A percentile compares a stretch with the other conserved stretches of the same genome.
Evolutionary conservation across 176 grass and related monocot genomes (phyloP).

Genomic region (Pontederia crassipes): DNA sequence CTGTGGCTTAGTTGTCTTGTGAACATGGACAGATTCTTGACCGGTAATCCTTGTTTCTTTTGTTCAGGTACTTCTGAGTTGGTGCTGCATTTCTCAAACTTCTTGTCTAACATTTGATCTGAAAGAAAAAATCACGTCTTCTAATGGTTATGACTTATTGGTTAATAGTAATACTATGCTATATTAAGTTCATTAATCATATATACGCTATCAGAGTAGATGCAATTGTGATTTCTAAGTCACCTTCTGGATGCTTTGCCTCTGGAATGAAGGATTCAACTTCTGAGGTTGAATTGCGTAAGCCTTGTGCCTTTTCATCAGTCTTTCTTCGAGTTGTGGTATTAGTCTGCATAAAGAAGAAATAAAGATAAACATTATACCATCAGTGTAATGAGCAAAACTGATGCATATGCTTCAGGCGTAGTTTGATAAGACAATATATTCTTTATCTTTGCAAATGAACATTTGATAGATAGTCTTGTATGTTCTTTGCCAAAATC

Average conservation of each 20-base stretch:
- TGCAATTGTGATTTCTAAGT: background rate
- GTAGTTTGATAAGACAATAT: background rate
- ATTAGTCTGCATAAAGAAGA: constrained; percentile 20
- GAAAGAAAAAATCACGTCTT: background rate
- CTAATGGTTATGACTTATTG: no score
- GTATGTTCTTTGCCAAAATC: no score
- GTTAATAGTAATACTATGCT: no score
- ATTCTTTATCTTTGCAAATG: no score
- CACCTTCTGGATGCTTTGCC: constrained; percentile 32
- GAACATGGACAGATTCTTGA: constrained; percentile 48
- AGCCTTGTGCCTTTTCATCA: constrained; percentile 16
- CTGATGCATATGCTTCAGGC: background rate
- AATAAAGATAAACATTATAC: background rate
- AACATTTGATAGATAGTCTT: no score
- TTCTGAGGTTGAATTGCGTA: constrained; percentile 6
- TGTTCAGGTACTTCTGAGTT: constrained; percentile 5
- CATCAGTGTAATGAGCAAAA: background rate
- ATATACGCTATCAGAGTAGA: background rate
- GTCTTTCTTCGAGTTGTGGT: background rate
- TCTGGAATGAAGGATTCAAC: constrained; percentile 9
- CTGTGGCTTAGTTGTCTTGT: constrained; percentile 38
- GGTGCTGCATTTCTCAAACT: constrained; percentile 3
- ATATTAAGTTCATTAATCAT: background rate
- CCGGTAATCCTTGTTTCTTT: constrained; percentile 27
- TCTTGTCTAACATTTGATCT: background rate